A percentile compares a stretch with the other conserved stretches of the same genome.
Evolutionary conservation across 164 flowering plant species (phyloP).

Genomic region (Berberis thunbergii): DNA sequence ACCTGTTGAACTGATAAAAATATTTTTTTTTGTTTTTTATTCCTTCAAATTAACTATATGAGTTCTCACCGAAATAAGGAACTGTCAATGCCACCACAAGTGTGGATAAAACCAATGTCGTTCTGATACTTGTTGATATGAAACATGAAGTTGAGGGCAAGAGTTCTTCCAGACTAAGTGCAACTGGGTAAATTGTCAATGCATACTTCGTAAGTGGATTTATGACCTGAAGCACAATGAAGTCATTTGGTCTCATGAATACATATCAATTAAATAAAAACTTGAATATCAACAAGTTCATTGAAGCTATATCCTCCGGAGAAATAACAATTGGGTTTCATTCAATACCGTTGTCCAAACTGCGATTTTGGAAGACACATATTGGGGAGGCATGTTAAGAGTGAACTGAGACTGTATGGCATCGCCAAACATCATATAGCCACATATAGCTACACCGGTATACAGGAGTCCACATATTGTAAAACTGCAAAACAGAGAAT

Average conservation of each 20-base stretch:
- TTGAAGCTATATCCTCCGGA: too few species aligned
- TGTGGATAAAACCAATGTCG: constrained; percentile 37
- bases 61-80: constrained; percentile 60
- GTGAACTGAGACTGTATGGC: constrained; percentile 50
- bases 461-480: constrained; percentile 28
- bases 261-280: background rate
- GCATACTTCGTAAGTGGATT: constrained; percentile 67
- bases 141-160: constrained; percentile 1
- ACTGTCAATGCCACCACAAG: constrained; percentile 41
- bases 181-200: constrained; percentile 52
- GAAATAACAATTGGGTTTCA: background rate
- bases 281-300: too few species aligned
- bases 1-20: background rate
- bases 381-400: constrained; percentile 48
- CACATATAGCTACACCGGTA: constrained; percentile 35
- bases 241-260: background rate
- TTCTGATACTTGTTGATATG: constrained; percentile 13
- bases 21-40: background rate
- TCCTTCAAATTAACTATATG: background rate
- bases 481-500: constrained; percentile 25
- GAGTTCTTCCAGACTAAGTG: constrained; percentile 58
- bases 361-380: constrained; percentile 48
- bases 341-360: constrained; percentile 51
- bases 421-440: constrained; percentile 58
- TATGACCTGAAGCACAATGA: constrained; percentile 33